phyloP scores from a whole-genome alignment of 2,329 filamentous ascomycete species.

The Cryphonectria parasitica region DNA sequence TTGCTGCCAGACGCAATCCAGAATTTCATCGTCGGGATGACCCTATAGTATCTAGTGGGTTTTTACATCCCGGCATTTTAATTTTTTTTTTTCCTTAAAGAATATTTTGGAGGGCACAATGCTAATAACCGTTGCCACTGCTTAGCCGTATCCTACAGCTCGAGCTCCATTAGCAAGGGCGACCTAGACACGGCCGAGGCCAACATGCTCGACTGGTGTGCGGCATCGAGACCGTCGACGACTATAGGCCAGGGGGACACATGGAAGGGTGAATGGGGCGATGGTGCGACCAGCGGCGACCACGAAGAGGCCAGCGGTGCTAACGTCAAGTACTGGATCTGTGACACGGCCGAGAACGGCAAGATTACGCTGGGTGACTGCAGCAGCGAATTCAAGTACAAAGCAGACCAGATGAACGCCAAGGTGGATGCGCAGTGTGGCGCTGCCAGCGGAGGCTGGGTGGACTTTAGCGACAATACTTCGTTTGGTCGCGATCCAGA shows the following conservation, averaged over 20 bases:
- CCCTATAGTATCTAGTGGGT: not conserved
- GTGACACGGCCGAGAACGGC: not conserved
- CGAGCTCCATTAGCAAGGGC: not conserved
- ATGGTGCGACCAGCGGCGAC: not conserved
- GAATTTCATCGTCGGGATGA: not conserved
- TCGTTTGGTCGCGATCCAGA: not conserved
- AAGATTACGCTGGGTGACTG: not conserved
- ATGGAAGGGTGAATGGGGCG: not conserved
- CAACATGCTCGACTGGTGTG: not conserved
- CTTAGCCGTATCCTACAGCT: not conserved
- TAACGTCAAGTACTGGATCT: not conserved
- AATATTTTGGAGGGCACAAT: not conserved
- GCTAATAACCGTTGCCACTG: not conserved
- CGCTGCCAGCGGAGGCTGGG: not conserved
- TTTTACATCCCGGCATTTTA: too few species aligned
- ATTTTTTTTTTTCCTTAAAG: too few species aligned
- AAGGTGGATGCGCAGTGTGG: not conserved
- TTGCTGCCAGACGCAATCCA: not conserved
- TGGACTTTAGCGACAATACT: not conserved
- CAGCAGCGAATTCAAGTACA: not conserved
- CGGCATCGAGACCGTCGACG: not conserved
- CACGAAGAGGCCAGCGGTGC: not conserved
- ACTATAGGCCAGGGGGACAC: not conserved
- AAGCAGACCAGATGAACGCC: not conserved
- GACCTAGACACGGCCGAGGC: not conserved